These are phyloP conservation scores for Colletotrichum agaves DNA, from an alignment of 2,329 filamentous ascomycete species.

Conservation along the genomic window DNA sequence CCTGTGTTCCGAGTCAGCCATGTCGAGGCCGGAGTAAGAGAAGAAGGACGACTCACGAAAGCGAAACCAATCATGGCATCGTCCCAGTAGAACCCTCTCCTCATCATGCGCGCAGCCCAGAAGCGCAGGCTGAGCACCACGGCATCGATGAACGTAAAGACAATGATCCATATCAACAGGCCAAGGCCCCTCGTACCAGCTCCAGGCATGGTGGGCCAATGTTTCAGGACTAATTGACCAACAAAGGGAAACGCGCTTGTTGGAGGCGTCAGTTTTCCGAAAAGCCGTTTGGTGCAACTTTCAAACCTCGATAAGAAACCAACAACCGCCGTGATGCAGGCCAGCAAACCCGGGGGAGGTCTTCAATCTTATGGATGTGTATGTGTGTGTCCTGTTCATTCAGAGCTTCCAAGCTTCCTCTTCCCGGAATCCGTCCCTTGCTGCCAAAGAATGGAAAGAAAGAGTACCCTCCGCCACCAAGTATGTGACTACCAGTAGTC, in stretches of 20 bases:
- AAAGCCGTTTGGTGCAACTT: slow-evolving; percentile 2
- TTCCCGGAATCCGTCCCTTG: not conserved
- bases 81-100: slow-evolving; percentile 39
- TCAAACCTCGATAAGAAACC: slow-evolving; percentile 2
- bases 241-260: not conserved
- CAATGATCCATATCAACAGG: slow-evolving; percentile 32
- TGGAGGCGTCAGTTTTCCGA: no score
- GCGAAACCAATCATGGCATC: slow-evolving; percentile 40
- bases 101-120: slow-evolving; percentile 39
- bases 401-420: no score
- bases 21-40: not conserved
- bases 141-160: slow-evolving; percentile 38
- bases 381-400: no score
- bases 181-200: slow-evolving; percentile 27
- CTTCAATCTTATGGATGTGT: slow-evolving; percentile 27
- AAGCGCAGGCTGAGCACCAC: slow-evolving; percentile 39
- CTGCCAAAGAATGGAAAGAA: no score
- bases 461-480: no score
- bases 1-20: slow-evolving; percentile 30
- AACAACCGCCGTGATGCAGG: slow-evolving; percentile 9
- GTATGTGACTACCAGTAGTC: not conserved
- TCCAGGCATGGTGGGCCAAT: slow-evolving; percentile 23
- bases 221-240: not conserved
- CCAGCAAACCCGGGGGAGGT: not conserved
- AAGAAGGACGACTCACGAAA: slow-evolving; percentile 37